Evolutionary conservation across 768 basidiomycete genomes (phyloP).

Genomic region (Nidularia sp.): DNA sequence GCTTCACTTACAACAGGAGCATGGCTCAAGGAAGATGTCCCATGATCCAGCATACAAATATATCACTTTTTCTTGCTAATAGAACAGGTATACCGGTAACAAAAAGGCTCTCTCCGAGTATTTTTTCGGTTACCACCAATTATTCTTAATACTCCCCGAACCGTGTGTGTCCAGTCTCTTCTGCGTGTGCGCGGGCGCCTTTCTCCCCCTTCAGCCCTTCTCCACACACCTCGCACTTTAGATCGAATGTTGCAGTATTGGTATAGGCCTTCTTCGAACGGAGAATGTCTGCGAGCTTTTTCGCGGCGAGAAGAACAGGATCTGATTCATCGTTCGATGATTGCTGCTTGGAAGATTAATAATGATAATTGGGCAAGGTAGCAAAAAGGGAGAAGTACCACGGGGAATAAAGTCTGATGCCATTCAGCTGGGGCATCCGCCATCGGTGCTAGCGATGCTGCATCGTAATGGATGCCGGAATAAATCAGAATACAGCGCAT

Average conservation of each 20-base stretch:
- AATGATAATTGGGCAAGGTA: neutral
- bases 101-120: neutral
- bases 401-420: slow-evolving; percentile 82
- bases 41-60: neutral
- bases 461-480: slow-evolving; percentile 97
- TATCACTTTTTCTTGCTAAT: neutral
- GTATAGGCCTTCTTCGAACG: slow-evolving; percentile 81
- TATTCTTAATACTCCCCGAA: slow-evolving; percentile 73
- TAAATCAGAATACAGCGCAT: slow-evolving; percentile 79
- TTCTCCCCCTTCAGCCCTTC: slow-evolving; percentile 91
- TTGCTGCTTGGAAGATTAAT: slow-evolving; percentile 14
- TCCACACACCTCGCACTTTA: slow-evolving; percentile 87
- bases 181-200: slow-evolving; percentile 85
- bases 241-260: slow-evolving; percentile 87
- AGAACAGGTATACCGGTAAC: neutral
- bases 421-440: slow-evolving; percentile 76
- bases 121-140: neutral
- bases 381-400: slow-evolving; percentile 30
- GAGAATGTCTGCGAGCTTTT: slow-evolving; percentile 67
- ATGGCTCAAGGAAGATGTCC: no score
- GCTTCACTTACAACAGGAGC: neutral
- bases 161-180: slow-evolving; percentile 76
- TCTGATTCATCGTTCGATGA: slow-evolving; percentile 38
- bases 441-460: slow-evolving; percentile 76
- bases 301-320: slow-evolving; percentile 57